These are phyloP conservation scores for Pyrenophora tritici-repentis DNA, from an alignment of 2,329 filamentous ascomycete genomes.

Conservation along the genomic window DNA sequence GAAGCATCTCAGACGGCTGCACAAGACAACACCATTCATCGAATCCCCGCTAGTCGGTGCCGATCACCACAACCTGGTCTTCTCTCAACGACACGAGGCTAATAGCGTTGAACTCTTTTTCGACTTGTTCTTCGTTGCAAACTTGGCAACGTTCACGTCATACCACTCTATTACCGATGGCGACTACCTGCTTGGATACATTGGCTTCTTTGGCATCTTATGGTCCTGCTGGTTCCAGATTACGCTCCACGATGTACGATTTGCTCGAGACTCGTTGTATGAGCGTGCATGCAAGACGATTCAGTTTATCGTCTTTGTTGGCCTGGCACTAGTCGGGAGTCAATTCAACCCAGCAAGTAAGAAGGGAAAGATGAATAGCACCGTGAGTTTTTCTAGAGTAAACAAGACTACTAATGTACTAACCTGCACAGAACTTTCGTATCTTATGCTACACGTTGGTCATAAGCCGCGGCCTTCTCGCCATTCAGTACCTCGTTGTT, in stretches of 20 bases:
- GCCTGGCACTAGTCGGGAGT: conserved; percentile 44
- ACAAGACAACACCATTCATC: conserved; percentile 42
- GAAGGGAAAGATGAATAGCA: conserved; percentile 32
- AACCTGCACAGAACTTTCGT: conserved; percentile 37
- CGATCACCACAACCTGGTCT: conserved; percentile 43
- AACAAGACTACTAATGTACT: not conserved
- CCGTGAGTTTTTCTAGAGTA: conserved; percentile 18
- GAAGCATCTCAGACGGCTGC: conserved; percentile 43
- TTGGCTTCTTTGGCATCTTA: conserved; percentile 47
- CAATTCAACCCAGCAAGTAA: conserved; percentile 39
- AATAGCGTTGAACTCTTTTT: conserved; percentile 48
- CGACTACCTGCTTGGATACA: conserved; percentile 41
- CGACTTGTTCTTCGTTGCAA: conserved; percentile 41
- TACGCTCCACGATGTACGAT: conserved; percentile 48
- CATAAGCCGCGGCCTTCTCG: conserved; percentile 39
- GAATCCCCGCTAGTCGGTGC: conserved; percentile 45
- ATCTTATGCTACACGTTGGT: conserved; percentile 45
- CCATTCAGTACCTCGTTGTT: conserved; percentile 42
- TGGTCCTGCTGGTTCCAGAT: conserved; percentile 49
- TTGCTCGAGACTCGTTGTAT: conserved; percentile 46
- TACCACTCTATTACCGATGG: conserved; percentile 47
- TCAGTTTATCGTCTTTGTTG: conserved; percentile 47
- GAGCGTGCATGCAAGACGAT: conserved; percentile 46
- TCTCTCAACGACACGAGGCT: conserved; percentile 48
- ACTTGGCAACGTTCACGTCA: conserved; percentile 47